These are phyloP conservation scores for Lasiodiplodia sp. DNA, from an alignment of 2,329 filamentous ascomycete species.

Conservation along the genomic window DNA sequence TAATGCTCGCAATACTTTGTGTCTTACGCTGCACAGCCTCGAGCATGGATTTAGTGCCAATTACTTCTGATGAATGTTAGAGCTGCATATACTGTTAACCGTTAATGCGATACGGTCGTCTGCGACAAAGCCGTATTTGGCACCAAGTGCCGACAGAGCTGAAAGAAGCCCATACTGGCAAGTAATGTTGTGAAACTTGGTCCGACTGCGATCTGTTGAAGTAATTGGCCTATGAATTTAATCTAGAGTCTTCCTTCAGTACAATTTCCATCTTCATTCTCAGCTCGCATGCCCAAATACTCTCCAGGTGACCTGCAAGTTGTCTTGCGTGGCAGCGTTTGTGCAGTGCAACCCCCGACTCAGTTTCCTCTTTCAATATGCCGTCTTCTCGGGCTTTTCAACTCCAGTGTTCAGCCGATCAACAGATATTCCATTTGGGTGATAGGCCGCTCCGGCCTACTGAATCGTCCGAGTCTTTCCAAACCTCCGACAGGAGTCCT, in stretches of 20 bases:
- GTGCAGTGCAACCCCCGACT: background rate
- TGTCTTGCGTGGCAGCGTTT: too few species aligned
- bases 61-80: background rate
- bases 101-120: background rate
- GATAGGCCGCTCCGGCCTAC: accelerated
- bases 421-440: background rate
- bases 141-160: background rate
- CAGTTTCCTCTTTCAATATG: background rate
- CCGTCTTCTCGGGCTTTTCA: background rate
- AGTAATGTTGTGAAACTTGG: background rate
- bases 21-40: background rate
- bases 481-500: background rate
- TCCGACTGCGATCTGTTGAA: background rate
- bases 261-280: background rate
- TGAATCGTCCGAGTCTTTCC: background rate
- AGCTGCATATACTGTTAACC: background rate
- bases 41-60: background rate
- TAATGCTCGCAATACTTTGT: background rate
- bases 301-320: too few species aligned
- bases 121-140: background rate
- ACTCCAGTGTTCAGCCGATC: background rate
- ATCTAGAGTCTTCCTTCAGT: background rate
- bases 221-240: background rate
- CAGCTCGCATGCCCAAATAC: background rate
- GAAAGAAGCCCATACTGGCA: too few species aligned